A percentile compares a stretch with the other conserved stretches of the same genome.
phyloP scores from a whole-genome alignment of 2,329 filamentous ascomycete genomes.

The Ophiostoma perfectum region DNA sequence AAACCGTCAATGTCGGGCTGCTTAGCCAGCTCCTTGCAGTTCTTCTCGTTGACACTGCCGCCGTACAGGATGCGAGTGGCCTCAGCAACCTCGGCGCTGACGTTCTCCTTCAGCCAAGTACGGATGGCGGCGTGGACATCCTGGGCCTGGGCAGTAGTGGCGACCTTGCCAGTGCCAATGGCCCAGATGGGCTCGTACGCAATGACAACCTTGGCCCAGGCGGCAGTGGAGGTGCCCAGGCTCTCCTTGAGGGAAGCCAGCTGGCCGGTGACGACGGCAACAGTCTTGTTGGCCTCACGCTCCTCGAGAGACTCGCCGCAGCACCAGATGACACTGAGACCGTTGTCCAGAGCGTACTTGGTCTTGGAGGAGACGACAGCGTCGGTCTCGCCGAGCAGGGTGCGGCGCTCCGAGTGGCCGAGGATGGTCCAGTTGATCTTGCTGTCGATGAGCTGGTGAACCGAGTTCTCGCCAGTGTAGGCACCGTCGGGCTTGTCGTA shows the following conservation, averaged over 20 bases:
- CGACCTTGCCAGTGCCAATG: slow-evolving; percentile 89
- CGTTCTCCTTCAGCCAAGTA: slow-evolving; percentile 75
- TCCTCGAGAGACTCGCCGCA: slow-evolving; percentile 93
- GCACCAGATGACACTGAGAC: slow-evolving; percentile 90
- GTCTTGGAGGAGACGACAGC: slow-evolving; percentile 86
- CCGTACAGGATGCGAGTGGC: slow-evolving; percentile 94
- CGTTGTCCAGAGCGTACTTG: slow-evolving; percentile 83
- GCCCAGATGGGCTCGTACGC: slow-evolving; percentile 99
- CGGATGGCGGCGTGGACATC: slow-evolving; percentile 91
- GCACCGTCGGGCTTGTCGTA: slow-evolving; percentile 95
- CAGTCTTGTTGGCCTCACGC: slow-evolving; percentile 78
- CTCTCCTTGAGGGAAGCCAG: slow-evolving; percentile 69
- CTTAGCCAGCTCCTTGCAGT: slow-evolving; percentile 87
- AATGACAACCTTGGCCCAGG: slow-evolving; percentile 87
- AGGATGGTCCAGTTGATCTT: slow-evolving; percentile 85
- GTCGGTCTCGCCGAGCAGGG: slow-evolving; percentile 81
- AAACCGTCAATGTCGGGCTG: slow-evolving; percentile 96
- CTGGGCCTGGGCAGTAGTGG: slow-evolving; percentile 82
- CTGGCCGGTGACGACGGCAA: slow-evolving; percentile 79
- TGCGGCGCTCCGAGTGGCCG: slow-evolving; percentile 92
- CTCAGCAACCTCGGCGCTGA: slow-evolving; percentile 69
- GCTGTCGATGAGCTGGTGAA: slow-evolving; percentile 82
- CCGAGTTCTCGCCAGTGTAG: slow-evolving; percentile 94
- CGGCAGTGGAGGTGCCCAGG: slow-evolving; percentile 54
- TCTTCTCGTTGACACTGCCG: slow-evolving; percentile 96